phyloP scores from a whole-genome alignment of 148 eudicot genomes.

The Polygonum aviculare region DNA sequence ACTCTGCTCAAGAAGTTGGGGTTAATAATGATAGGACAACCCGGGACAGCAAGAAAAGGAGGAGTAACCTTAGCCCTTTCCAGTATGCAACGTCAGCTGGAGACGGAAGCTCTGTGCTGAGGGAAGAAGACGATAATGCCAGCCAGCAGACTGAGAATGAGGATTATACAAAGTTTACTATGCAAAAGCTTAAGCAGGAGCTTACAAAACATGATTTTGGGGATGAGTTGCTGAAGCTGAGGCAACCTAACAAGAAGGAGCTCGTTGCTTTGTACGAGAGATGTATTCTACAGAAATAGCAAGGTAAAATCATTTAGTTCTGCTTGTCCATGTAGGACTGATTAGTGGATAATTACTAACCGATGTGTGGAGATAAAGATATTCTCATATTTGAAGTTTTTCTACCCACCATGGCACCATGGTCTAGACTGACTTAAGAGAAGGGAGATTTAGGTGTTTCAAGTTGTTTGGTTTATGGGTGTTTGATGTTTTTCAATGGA shows the following conservation, averaged over 20 bases:
- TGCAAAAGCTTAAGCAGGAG: slow-evolving; percentile 66
- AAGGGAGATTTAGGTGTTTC: background rate
- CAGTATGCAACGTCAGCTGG: slow-evolving; percentile 32
- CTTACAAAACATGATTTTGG: slow-evolving; percentile 76
- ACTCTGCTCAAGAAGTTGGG: slow-evolving; percentile 48
- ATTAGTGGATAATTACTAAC: background rate
- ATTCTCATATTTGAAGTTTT: background rate
- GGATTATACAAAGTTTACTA: slow-evolving; percentile 68
- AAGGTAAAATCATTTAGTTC: slow-evolving; percentile 6
- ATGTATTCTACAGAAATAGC: slow-evolving; percentile 49
- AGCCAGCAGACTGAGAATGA: slow-evolving; percentile 48
- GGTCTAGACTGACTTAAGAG: background rate
- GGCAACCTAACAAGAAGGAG: slow-evolving; percentile 68
- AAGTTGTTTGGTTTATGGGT: slow-evolving; percentile 3
- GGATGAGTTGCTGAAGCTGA: slow-evolving; percentile 67
- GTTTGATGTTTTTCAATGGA: background rate
- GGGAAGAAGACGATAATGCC: slow-evolving; percentile 47
- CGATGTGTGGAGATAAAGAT: background rate
- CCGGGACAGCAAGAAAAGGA: slow-evolving; percentile 57
- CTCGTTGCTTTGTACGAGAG: slow-evolving; percentile 74
- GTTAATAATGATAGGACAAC: slow-evolving; percentile 22
- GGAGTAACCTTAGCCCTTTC: slow-evolving; percentile 47
- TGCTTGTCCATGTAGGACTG: background rate
- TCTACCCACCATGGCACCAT: background rate
- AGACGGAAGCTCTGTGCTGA: slow-evolving; percentile 60